Percentiles rank a stretch among this genome's conserved stretches.
Conservation (phyloP, 768 basidiomycete genomes). For the Auricularia heimuer region DNA sequence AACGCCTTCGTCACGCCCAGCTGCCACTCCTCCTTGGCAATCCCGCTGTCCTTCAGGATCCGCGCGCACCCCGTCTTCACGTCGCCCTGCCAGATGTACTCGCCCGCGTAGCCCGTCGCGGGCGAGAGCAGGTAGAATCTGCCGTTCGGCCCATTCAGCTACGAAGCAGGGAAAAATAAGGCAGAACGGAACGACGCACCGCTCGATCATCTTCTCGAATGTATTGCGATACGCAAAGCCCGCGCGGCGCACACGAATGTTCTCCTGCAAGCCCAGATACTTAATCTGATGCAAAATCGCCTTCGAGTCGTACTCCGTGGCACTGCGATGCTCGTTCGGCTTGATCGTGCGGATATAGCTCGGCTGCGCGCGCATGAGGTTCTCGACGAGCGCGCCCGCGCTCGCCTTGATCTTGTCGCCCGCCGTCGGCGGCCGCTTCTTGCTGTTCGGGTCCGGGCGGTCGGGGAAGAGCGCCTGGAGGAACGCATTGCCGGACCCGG, state of each 20-base stretch:
- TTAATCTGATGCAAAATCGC: constrained; percentile 98
- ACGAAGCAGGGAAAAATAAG: neutral
- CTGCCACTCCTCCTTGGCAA: constrained; percentile 96
- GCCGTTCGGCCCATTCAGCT: neutral
- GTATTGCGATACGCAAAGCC: constrained; percentile 98
- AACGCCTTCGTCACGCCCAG: constrained; percentile 99
- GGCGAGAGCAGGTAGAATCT: constrained; percentile 90
- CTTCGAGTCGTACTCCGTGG: constrained; percentile 86
- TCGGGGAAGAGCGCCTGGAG: constrained; percentile 86
- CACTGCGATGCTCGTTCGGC: constrained; percentile 92
- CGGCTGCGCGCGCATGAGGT: constrained; percentile 94
- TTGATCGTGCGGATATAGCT: constrained; percentile 99
- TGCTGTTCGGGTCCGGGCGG: constrained; percentile 89
- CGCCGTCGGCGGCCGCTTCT: constrained; percentile 95
- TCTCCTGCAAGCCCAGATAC: constrained; percentile 96
- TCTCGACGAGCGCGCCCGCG: constrained; percentile 91
- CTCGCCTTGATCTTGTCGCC: constrained; percentile 93
- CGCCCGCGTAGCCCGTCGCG: constrained; percentile 93
- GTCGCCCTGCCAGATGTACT: constrained; percentile 94
- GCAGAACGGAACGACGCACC: constrained; percentile 23
- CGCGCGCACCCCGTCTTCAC: constrained; percentile 83
- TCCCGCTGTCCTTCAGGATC: constrained; percentile 91
- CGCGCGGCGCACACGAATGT: constrained; percentile 92
- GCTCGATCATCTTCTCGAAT: constrained; percentile 98
- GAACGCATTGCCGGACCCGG: constrained; percentile 71